Evolutionary conservation across 2,329 filamentous ascomycete species (phyloP).

Genomic region (Monilinia polystroma): DNA sequence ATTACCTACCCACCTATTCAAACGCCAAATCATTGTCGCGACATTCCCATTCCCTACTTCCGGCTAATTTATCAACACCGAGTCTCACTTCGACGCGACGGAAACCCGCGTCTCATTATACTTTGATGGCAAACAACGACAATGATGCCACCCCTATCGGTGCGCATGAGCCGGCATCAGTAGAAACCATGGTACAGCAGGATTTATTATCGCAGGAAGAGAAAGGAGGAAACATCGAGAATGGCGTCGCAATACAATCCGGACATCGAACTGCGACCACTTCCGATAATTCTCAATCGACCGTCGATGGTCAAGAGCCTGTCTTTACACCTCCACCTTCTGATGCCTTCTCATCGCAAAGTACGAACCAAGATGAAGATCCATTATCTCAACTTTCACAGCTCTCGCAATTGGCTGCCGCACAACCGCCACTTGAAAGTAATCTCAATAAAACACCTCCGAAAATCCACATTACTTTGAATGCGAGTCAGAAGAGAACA

Average conservation of each 20-base stretch:
- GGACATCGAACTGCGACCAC: constrained; percentile 27
- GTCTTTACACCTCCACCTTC: constrained; percentile 43
- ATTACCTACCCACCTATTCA: constrained; percentile 7
- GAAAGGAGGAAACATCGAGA: not conserved
- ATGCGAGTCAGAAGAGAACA: constrained; percentile 65
- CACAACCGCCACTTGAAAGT: constrained; percentile 43
- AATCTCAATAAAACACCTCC: constrained; percentile 30
- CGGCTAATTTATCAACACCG: constrained; percentile 29
- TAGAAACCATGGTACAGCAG: constrained; percentile 22
- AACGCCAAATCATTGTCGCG: constrained; percentile 28
- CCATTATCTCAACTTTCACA: constrained; percentile 55
- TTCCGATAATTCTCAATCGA: constrained; percentile 48
- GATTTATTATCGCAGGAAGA: constrained; percentile 1
- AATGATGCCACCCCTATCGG: constrained; percentile 27
- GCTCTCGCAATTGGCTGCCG: constrained; percentile 56
- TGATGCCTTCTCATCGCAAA: constrained; percentile 42
- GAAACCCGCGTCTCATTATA: constrained; percentile 27
- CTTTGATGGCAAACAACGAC: constrained; percentile 33
- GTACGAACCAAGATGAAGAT: constrained; percentile 48
- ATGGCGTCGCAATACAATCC: constrained; percentile 10
- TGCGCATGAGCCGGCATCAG: constrained; percentile 19
- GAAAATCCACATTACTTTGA: constrained; percentile 30
- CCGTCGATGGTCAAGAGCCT: constrained; percentile 44
- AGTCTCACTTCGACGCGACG: constrained; percentile 31
- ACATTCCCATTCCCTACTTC: not conserved